A percentile compares a stretch with the other conserved stretches of the same genome.
phyloP scores from a whole-genome alignment of 306 rosid genomes.

The Oemleria cerasiformis region DNA sequence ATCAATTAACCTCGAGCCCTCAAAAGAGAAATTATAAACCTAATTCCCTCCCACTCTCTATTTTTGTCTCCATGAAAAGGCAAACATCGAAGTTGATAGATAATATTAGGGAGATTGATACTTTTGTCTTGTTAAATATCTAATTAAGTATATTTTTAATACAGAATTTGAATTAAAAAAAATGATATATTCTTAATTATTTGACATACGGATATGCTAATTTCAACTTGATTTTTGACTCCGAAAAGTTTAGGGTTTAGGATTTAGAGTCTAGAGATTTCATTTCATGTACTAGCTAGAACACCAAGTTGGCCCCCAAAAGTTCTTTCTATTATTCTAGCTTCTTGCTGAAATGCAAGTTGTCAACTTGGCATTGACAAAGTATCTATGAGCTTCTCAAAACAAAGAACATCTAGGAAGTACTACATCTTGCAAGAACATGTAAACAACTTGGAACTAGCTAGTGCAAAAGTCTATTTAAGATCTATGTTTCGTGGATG shows the following conservation, averaged over 20 bases:
- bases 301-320: conserved; percentile 1
- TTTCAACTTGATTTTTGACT: background rate
- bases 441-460: background rate
- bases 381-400: background rate
- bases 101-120: conserved; percentile 17
- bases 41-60: conserved; percentile 32
- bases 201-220: too few relatives aligned
- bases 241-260: too few relatives aligned
- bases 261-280: background rate
- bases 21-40: conserved; percentile 39
- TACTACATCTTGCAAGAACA: background rate
- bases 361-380: conserved; percentile 2
- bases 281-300: conserved; percentile 15
- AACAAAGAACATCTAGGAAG: background rate
- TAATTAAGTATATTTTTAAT: background rate
- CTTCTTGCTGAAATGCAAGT: conserved; percentile 18
- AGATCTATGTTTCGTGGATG: too few relatives aligned
- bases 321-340: background rate
- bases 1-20: conserved; percentile 70
- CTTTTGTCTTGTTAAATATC: conserved; percentile 17
- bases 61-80: conserved; percentile 36
- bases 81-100: conserved; percentile 30
- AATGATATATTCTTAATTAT: too few relatives aligned
- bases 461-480: too few relatives aligned
- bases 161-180: too few relatives aligned